Conservation (phyloP, 2,329 filamentous ascomycete genomes). For the Ceratocystiopsis brevicomis region DNA sequence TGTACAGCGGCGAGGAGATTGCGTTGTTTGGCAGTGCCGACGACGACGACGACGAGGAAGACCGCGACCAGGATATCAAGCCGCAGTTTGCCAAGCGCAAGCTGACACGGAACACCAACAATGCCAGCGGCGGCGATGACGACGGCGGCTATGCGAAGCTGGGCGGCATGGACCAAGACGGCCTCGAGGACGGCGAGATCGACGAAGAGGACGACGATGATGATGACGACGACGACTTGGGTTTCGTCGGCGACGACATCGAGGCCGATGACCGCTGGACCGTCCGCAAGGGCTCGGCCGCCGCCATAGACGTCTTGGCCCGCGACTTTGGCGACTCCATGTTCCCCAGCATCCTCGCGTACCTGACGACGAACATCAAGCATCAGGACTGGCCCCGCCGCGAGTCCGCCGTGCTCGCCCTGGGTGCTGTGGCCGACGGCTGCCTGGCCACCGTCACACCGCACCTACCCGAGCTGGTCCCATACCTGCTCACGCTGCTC, state of each 20-base stretch:
- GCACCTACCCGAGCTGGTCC: constrained; percentile 75
- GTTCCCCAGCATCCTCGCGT: constrained; percentile 82
- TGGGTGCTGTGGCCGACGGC: constrained; percentile 87
- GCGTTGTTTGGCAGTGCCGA: constrained; percentile 64
- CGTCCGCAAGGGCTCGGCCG: constrained; percentile 87
- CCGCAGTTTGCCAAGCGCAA: constrained; percentile 68
- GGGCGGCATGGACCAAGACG: constrained; percentile 34
- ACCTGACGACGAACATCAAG: constrained; percentile 73
- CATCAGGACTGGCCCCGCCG: constrained; percentile 81
- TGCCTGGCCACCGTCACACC: constrained; percentile 81
- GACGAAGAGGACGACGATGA: constrained; percentile 66
- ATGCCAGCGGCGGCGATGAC: constrained; percentile 19
- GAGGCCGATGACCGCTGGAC: constrained; percentile 91
- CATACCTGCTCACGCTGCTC: constrained; percentile 73
- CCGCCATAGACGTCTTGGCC: constrained; percentile 83
- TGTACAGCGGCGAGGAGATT: constrained; percentile 90
- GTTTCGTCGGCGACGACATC: constrained; percentile 45
- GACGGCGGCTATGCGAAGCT: constrained; percentile 33
- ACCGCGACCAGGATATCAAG: constrained; percentile 77
- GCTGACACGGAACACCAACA: constrained; percentile 37
- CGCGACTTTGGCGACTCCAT: constrained; percentile 75
- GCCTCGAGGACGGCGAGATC: constrained; percentile 4
- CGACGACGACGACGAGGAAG: constrained; percentile 81
- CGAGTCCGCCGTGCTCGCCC: constrained; percentile 81
- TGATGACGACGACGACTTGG: constrained; percentile 50